phyloP scores from a whole-genome alignment of 2,329 filamentous ascomycete genomes.

The Chaetomiaceae sp. region DNA sequence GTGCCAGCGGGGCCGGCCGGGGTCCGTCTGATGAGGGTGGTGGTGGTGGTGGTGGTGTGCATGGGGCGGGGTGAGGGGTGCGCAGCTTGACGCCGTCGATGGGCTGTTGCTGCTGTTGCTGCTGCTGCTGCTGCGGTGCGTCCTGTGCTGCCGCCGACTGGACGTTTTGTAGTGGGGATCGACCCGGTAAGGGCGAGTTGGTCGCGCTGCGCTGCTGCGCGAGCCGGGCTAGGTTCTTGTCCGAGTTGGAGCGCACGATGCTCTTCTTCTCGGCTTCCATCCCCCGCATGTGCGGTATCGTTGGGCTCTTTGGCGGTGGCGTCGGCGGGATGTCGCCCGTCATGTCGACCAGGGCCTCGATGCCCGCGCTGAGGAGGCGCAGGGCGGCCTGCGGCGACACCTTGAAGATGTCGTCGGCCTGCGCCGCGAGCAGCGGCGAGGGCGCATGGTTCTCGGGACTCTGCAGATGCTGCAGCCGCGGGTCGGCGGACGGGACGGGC shows the following conservation, averaged over 20 bases:
- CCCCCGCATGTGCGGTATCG: slow-evolving; percentile 58
- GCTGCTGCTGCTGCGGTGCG: background rate
- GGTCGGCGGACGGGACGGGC: slow-evolving; percentile 34
- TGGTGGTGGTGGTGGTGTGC: slow-evolving; percentile 22
- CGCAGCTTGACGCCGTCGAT: slow-evolving; percentile 52
- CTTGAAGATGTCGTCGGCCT: slow-evolving; percentile 62
- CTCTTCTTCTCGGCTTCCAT: slow-evolving; percentile 58
- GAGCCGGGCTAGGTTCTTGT: slow-evolving; percentile 44
- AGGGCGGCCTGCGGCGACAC: slow-evolving; percentile 69
- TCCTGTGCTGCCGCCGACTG: slow-evolving; percentile 1
- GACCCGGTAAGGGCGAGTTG: slow-evolving; percentile 19
- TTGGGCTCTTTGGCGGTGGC: slow-evolving; percentile 59
- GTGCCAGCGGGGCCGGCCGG: slow-evolving; percentile 39
- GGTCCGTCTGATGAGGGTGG: too few relatives aligned
- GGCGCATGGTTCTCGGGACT: slow-evolving; percentile 17
- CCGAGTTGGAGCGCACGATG: slow-evolving; percentile 53
- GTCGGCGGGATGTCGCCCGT: slow-evolving; percentile 77
- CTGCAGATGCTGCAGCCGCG: slow-evolving; percentile 23
- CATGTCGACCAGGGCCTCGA: slow-evolving; percentile 64
- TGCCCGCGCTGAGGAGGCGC: slow-evolving; percentile 65
- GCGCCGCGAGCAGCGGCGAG: slow-evolving; percentile 26
- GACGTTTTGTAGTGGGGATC: slow-evolving; percentile 12
- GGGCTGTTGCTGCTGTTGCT: slow-evolving; percentile 25
- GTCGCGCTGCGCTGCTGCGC: slow-evolving; percentile 34
- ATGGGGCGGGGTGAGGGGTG: slow-evolving; percentile 8